phyloP scores from a whole-genome alignment of 2,329 filamentous ascomycete species.

The Colletotrichum sublineola region DNA sequence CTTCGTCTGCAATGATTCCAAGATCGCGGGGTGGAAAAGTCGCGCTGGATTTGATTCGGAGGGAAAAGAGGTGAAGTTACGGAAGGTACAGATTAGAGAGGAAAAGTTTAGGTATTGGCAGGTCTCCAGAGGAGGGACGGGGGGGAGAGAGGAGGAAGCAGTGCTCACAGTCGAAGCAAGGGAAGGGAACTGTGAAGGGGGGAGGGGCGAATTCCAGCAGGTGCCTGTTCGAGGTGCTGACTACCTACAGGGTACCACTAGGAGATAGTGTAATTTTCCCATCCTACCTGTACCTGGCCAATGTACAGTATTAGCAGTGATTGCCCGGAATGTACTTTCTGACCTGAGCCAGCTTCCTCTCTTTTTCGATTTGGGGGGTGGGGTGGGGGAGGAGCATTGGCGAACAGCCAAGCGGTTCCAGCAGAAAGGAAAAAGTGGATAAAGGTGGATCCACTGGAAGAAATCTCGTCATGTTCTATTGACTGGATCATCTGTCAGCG shows the following conservation, averaged over 20 bases:
- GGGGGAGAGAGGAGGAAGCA: not conserved
- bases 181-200: constrained; percentile 7
- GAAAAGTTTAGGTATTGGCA: constrained; percentile 20
- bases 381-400: not conserved
- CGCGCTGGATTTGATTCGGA: constrained; percentile 5
- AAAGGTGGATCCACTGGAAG: not conserved
- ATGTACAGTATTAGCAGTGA: constrained; percentile 27
- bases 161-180: constrained; percentile 21
- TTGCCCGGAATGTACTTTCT: not conserved
- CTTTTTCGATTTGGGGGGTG: not conserved
- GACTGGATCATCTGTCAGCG: not conserved
- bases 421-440: not conserved
- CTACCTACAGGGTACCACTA: too few species aligned
- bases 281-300: not conserved
- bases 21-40: constrained; percentile 16
- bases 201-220: constrained; percentile 17
- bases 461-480: not conserved
- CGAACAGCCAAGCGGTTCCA: constrained; percentile 5
- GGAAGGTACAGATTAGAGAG: not conserved
- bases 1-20: constrained; percentile 20
- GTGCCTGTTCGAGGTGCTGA: constrained; percentile 21
- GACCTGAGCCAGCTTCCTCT: not conserved
- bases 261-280: constrained; percentile 7
- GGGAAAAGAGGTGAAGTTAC: not conserved
- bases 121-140: constrained; percentile 16